A percentile compares a stretch with the other conserved stretches of the same genome.
Conservation (phyloP, 192 early-diverging fungal genomes). For the Polychytrium aggregatum region DNA sequence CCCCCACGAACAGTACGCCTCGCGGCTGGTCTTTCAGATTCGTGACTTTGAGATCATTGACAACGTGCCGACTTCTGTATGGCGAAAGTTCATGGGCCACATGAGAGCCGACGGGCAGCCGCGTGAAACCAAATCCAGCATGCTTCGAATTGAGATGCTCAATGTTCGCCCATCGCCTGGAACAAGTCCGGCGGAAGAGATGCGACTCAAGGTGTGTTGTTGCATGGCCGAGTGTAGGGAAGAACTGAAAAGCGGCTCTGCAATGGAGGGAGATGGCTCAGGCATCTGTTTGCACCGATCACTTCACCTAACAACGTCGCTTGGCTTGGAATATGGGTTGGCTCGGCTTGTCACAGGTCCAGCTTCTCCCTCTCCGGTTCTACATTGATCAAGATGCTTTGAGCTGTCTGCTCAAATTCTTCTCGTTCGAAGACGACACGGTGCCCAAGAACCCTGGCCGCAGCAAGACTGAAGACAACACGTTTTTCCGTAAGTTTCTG, state of each 20-base stretch:
- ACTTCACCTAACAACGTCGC: not conserved
- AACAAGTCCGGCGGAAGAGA: constrained; percentile 38
- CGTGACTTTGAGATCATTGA: constrained; percentile 67
- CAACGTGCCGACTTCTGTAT: constrained; percentile 58
- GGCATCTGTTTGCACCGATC: no score
- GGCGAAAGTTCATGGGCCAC: constrained; percentile 67
- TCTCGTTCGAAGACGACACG: constrained; percentile 33
- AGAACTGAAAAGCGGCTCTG: no score
- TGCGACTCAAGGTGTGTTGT: constrained; percentile 38
- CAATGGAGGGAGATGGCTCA: no score
- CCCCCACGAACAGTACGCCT: constrained; percentile 25
- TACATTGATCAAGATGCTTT: constrained; percentile 93
- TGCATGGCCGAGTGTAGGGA: no score
- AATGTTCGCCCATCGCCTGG: constrained; percentile 45
- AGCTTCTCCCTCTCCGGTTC: constrained; percentile 68
- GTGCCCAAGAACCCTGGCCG: no score
- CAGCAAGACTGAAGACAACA: no score
- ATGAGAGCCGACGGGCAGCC: no score
- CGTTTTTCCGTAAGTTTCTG: constrained; percentile 29
- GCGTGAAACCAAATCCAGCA: constrained; percentile 48
- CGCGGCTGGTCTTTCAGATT: constrained; percentile 35
- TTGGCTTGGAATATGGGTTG: no score
- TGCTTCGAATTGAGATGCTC: constrained; percentile 47
- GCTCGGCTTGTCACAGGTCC: constrained; percentile 33
- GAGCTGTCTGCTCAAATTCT: constrained; percentile 69